A percentile compares a stretch with the other conserved stretches of the same genome.
phyloP scores from a whole-genome alignment of 306 rosid genomes.

The Cucurbita maxima region DNA sequence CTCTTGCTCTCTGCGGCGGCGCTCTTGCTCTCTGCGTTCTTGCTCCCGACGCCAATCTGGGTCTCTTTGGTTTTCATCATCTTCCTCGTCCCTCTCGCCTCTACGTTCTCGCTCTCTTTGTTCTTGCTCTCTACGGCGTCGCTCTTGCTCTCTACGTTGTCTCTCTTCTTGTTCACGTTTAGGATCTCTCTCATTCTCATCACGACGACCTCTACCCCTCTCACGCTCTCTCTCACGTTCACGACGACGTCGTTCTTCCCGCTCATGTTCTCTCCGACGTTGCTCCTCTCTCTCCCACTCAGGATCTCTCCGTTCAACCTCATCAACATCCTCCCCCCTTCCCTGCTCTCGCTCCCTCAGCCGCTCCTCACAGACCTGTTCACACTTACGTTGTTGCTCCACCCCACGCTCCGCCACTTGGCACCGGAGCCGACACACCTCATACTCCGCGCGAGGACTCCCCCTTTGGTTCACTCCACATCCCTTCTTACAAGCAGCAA shows the following conservation, averaged over 20 bases:
- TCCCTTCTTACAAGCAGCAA: background rate
- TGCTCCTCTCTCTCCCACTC: background rate
- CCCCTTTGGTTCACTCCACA: background rate
- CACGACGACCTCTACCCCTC: background rate
- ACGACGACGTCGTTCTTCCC: background rate
- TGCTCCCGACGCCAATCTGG: background rate
- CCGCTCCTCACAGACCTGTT: background rate
- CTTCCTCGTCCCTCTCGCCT: background rate
- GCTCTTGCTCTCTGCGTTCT: background rate
- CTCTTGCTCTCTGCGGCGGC: background rate
- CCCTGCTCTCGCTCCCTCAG: background rate
- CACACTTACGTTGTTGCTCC: background rate
- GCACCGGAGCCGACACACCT: slow-evolving; percentile 2
- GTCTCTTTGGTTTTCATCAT: background rate
- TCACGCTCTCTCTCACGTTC: background rate
- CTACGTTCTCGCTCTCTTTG: background rate
- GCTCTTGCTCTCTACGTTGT: background rate
- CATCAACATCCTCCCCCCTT: background rate
- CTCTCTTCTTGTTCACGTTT: background rate
- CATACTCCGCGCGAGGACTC: background rate
- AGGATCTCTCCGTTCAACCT: background rate
- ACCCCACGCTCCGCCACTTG: background rate
- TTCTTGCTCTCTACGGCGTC: background rate
- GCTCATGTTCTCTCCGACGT: slow-evolving; percentile 4
- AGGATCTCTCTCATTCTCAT: background rate